Evolutionary conservation across 192 early-diverging fungal genomes (phyloP).

Genomic region (Backusella parvicylindrica): DNA sequence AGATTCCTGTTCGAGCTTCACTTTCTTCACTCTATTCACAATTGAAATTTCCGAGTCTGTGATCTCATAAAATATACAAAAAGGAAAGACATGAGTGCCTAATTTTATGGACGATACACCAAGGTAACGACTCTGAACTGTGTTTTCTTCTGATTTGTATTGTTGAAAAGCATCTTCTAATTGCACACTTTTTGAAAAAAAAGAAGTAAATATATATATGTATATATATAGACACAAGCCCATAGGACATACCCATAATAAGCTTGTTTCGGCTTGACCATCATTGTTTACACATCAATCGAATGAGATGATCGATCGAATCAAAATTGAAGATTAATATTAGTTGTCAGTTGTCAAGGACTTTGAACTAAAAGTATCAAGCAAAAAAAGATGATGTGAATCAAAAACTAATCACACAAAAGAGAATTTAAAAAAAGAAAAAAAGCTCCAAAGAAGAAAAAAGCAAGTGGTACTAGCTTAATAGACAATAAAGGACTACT

Average conservation of each 20-base stretch:
- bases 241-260: constrained; percentile 1
- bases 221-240: not conserved
- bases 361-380: not conserved
- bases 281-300: not conserved
- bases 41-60: constrained; percentile 15
- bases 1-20: constrained; percentile 5
- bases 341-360: not conserved
- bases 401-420: not conserved
- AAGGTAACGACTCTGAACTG: constrained; percentile 4
- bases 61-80: constrained; percentile 17
- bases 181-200: constrained; percentile 1
- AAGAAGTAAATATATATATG: not conserved
- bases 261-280: not conserved
- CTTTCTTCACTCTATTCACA: constrained; percentile 5
- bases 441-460: not conserved
- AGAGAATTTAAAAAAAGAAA: too few relatives aligned
- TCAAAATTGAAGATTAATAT: not conserved
- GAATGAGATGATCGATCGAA: not conserved
- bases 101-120: constrained; percentile 5
- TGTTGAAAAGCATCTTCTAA: not conserved
- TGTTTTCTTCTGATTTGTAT: not conserved
- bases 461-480: not conserved
- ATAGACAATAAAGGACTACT: not conserved
- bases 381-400: not conserved
- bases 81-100: not conserved